These are phyloP conservation scores for Sclerotinia borealis DNA, from an alignment of 2,329 filamentous ascomycete genomes.

Conservation along the genomic window DNA sequence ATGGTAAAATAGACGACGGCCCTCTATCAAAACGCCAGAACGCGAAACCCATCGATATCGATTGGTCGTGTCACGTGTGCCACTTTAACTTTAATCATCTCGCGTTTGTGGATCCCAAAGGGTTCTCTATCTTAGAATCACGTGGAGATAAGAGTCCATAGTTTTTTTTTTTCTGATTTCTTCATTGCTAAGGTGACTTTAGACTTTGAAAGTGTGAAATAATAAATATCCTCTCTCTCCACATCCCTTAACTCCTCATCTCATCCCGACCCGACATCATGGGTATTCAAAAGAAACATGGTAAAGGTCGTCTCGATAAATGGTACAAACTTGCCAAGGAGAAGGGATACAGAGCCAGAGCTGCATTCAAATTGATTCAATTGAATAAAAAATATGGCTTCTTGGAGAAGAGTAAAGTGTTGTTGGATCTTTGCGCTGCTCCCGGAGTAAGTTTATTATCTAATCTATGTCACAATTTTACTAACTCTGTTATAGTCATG, in stretches of 20 bases:
- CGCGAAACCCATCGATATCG: not conserved
- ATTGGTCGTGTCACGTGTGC: not conserved
- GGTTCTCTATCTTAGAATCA: not conserved
- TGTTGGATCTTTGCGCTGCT: slow-evolving; percentile 95
- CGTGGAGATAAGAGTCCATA: not conserved
- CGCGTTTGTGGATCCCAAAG: slow-evolving; percentile 6
- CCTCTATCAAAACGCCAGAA: not conserved
- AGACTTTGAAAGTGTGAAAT: not conserved
- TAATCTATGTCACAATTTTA: not conserved
- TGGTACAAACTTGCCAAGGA: slow-evolving; percentile 99
- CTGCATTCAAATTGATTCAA: slow-evolving; percentile 96
- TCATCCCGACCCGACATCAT: slow-evolving; percentile 42
- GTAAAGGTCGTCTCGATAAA: slow-evolving; percentile 96
- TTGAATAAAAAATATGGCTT: slow-evolving; percentile 99
- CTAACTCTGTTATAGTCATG: slow-evolving; percentile 58
- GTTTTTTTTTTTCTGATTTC: slow-evolving; percentile 3
- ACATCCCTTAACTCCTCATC: not conserved
- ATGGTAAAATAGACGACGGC: not conserved
- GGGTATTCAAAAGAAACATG: slow-evolving; percentile 98
- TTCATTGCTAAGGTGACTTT: not conserved
- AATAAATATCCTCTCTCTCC: not conserved
- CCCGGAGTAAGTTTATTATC: slow-evolving; percentile 65
- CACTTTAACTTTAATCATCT: slow-evolving; percentile 7
- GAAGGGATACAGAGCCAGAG: slow-evolving; percentile 91
- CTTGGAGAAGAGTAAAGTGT: slow-evolving; percentile 90